Percentiles rank a stretch among this genome's conserved stretches.
These are phyloP conservation scores for Macrolepiota fuliginosa DNA, from an alignment of 768 basidiomycete species.

Conservation along the genomic window DNA sequence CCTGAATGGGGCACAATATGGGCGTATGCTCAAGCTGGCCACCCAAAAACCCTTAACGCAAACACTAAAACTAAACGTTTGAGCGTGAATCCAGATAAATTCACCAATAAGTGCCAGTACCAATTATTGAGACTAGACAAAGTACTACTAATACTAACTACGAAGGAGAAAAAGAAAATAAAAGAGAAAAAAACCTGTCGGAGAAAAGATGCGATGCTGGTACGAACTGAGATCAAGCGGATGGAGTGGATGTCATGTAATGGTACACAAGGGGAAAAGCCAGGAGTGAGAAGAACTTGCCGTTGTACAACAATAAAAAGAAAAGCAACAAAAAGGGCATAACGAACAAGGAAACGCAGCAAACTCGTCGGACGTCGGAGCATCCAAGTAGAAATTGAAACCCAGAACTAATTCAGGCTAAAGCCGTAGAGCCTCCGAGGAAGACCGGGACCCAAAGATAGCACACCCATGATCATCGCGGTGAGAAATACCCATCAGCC, in stretches of 20 bases:
- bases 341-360: not conserved
- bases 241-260: not conserved
- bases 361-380: not conserved
- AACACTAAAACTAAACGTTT: not conserved
- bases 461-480: not conserved
- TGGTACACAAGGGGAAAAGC: not conserved
- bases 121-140: not conserved
- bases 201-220: not conserved
- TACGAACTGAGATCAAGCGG: not conserved
- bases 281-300: not conserved
- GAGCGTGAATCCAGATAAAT: not conserved
- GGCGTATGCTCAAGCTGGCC: not conserved
- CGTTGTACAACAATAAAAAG: not conserved
- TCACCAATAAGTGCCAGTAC: not conserved
- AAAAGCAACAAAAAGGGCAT: not conserved
- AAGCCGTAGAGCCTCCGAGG: not conserved
- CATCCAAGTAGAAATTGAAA: no score
- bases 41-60: not conserved
- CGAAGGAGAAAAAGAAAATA: not conserved
- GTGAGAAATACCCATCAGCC: not conserved
- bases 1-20: no score
- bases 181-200: not conserved
- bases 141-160: not conserved
- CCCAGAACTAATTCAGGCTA: not conserved
- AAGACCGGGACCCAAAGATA: not conserved